Conservation (phyloP, 371 early-diverging fungal genomes). For the Syncephalastrum monosporum region DNA sequence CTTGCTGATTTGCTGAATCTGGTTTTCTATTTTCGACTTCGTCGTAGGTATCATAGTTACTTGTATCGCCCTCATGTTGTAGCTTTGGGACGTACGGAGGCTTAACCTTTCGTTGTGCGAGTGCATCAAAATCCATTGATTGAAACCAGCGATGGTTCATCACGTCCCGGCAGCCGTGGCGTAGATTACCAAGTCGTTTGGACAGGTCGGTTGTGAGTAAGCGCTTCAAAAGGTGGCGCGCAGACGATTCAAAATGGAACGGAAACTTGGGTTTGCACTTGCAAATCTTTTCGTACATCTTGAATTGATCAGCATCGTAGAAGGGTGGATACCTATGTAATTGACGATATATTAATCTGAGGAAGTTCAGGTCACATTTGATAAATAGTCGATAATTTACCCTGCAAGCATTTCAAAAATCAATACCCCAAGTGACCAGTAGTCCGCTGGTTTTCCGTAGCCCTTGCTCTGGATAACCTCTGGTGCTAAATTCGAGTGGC, state of each 20-base stretch:
- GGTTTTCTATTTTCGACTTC: conserved; percentile 47
- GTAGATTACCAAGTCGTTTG: conserved; percentile 87
- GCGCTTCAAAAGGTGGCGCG: conserved; percentile 85
- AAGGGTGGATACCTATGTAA: conserved; percentile 68
- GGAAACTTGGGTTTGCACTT: conserved; percentile 57
- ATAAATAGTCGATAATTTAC: conserved; percentile 23
- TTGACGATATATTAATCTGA: not conserved
- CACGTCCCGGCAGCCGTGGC: conserved; percentile 83
- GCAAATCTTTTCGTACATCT: conserved; percentile 90
- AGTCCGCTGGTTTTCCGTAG: conserved; percentile 95
- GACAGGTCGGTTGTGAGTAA: conserved; percentile 84
- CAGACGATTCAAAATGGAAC: conserved; percentile 74
- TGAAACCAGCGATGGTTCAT: conserved; percentile 93
- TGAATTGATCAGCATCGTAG: conserved; percentile 89
- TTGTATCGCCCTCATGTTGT: conserved; percentile 80
- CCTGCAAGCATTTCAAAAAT: conserved; percentile 95
- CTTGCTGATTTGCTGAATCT: no score
- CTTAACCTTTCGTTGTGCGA: conserved; percentile 66
- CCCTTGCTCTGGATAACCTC: conserved; percentile 96
- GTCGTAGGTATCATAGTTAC: conserved; percentile 90
- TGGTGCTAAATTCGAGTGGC: conserved; percentile 83
- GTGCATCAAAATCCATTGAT: conserved; percentile 86
- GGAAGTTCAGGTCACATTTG: not conserved
- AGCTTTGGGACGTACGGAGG: conserved; percentile 89
- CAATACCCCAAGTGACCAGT: conserved; percentile 95